Conservation (phyloP, 176 grass and related monocot genomes). For the Juncus effusus region DNA sequence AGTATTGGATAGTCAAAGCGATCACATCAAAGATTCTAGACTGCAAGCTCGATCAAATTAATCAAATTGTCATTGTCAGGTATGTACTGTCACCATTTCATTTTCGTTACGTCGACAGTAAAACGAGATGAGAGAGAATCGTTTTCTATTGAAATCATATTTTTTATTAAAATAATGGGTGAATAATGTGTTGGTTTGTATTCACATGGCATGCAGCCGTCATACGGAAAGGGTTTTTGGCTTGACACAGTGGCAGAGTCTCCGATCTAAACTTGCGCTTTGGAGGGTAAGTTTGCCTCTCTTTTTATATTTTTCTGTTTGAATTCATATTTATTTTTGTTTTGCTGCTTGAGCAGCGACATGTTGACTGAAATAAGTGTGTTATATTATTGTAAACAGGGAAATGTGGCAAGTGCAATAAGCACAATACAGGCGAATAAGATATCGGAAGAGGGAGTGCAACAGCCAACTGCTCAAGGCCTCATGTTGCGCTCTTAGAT, state of each 20-base stretch:
- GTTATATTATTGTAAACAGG: slow-evolving; percentile 36
- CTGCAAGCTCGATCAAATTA: slow-evolving; percentile 87
- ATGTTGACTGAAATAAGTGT: slow-evolving; percentile 5
- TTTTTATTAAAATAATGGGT: neutral
- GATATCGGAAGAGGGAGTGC: slow-evolving; percentile 54
- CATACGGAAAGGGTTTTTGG: slow-evolving; percentile 67
- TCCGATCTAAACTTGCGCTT: slow-evolving; percentile 68
- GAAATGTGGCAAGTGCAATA: slow-evolving; percentile 74
- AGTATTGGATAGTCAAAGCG: slow-evolving; percentile 93
- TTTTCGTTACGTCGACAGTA: neutral
- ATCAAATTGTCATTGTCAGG: slow-evolving; percentile 64
- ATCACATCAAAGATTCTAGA: slow-evolving; percentile 70
- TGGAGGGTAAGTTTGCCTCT: slow-evolving; percentile 61
- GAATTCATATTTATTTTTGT: neutral
- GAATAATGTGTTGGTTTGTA: neutral
- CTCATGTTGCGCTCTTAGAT: slow-evolving; percentile 39
- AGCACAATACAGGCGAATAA: slow-evolving; percentile 89
- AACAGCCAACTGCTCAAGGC: slow-evolving; percentile 60
- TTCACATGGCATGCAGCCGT: slow-evolving; percentile 41
- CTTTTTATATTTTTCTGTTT: neutral
- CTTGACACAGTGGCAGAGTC: slow-evolving; percentile 69
- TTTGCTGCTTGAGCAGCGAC: neutral
- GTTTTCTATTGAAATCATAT: neutral
- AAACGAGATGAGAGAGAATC: neutral
- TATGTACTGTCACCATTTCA: slow-evolving; percentile 16